Conservation (phyloP, 2,329 filamentous ascomycete genomes). For the Fusarium drepaniforme region DNA sequence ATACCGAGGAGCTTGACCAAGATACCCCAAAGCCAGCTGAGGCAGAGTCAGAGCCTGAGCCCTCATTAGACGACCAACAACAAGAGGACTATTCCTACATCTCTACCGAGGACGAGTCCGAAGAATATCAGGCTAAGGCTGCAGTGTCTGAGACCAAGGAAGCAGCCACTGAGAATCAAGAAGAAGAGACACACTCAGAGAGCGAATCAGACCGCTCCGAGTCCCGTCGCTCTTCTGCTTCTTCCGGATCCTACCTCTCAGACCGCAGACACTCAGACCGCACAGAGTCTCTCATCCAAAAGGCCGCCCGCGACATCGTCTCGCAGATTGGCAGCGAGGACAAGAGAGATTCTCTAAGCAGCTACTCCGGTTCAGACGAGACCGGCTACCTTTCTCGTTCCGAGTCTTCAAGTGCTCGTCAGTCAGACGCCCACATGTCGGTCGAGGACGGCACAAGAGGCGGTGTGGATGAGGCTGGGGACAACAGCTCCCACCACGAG, state of each 20-base stretch:
- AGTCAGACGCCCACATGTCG: conserved; percentile 42
- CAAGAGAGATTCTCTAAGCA: conserved; percentile 42
- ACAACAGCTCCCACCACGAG: conserved; percentile 64
- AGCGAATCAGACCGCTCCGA: conserved; percentile 32
- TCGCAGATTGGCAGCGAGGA: conserved; percentile 57
- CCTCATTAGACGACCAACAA: conserved; percentile 22
- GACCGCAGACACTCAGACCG: conserved; percentile 55
- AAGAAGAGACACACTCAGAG: conserved; percentile 31
- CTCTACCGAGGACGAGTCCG: conserved; percentile 17
- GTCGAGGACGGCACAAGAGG: conserved; percentile 32
- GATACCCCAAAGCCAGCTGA: conserved; percentile 9
- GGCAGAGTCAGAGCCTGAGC: conserved; percentile 5
- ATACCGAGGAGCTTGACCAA: conserved; percentile 10
- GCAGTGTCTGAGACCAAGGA: conserved; percentile 20
- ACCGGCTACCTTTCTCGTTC: conserved; percentile 42
- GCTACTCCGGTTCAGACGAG: conserved; percentile 35
- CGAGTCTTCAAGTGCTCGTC: conserved; percentile 40
- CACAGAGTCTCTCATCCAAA: conserved; percentile 66
- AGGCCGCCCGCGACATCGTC: conserved; percentile 64
- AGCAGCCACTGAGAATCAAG: conserved; percentile 2
- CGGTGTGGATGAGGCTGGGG: conserved; percentile 47
- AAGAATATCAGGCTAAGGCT: conserved; percentile 17
- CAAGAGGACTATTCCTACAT: conserved; percentile 12
- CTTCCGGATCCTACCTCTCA: conserved; percentile 36
- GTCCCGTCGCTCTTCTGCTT: conserved; percentile 41